These are phyloP conservation scores for Linnemannia exigua DNA, from an alignment of 192 early-diverging fungal genomes.

Conservation along the genomic window DNA sequence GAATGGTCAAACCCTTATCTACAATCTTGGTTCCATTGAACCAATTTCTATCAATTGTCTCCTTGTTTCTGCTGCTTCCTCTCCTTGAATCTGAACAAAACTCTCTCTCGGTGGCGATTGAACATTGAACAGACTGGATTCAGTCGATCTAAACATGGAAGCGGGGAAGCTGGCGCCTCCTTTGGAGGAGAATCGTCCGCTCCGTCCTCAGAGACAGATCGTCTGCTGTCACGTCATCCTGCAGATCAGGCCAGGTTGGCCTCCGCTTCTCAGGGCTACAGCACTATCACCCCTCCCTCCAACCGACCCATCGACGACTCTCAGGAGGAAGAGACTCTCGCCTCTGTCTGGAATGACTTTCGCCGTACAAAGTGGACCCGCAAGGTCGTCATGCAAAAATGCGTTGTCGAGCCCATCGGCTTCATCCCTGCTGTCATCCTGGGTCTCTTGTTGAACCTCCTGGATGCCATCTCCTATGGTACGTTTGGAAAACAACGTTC, in stretches of 20 bases:
- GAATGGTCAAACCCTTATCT: conserved; percentile 4
- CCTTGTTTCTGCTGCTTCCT: neutral
- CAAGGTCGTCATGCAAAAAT: conserved; percentile 43
- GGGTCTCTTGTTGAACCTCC: conserved; percentile 90
- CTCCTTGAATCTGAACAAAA: neutral
- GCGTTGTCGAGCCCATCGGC: conserved; percentile 65
- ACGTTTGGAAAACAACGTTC: conserved; percentile 13
- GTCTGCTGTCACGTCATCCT: conserved; percentile 25
- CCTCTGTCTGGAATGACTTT: conserved; percentile 38
- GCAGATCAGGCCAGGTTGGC: conserved; percentile 9
- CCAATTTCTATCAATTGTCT: neutral
- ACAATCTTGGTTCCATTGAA: neutral
- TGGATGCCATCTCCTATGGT: conserved; percentile 93
- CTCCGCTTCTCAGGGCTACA: conserved; percentile 17
- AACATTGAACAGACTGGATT: neutral
- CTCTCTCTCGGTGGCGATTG: neutral
- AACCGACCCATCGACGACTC: conserved; percentile 6
- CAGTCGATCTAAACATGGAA: neutral
- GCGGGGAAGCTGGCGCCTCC: conserved; percentile 3
- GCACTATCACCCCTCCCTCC: conserved; percentile 14
- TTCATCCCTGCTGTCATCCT: conserved; percentile 92
- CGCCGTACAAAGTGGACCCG: conserved; percentile 43
- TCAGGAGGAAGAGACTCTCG: conserved; percentile 18
- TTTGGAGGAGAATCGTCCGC: conserved; percentile 4
- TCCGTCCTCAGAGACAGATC: conserved; percentile 20